Base-by-base conservation (phyloP, 257 asterid species). In the Forsythia viridissima region DNA sequence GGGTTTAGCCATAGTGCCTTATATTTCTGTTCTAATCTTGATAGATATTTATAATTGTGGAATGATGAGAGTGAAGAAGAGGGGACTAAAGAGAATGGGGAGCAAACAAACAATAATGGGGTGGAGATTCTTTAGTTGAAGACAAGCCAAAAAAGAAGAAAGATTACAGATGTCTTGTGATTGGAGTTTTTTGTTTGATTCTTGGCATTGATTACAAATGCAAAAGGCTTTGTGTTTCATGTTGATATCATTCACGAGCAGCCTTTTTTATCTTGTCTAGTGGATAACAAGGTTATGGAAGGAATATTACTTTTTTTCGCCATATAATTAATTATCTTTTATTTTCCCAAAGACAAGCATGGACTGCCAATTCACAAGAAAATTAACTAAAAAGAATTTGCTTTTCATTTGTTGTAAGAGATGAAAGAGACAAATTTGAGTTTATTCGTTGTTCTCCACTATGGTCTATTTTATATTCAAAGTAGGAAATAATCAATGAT, bases 1-100 rank as follows among this genome's bases (percentile, higher is more conserved):
- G 43, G 77, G 44, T 39, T 67, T 11, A 36, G 79, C 75, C 88
- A 80, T 81, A 16, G 11, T 43, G 61, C 44, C 15, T 30, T 57
- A 3, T 44, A 16, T 6, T 65, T 70, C 41, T 11, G 4, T 4
- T 11, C 24, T 30, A 72, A 2, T 59, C 37, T 77, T 85, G 65
- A 44, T 43, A 66, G 71, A 69, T 52, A 71, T 12, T n/a, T 51
- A 72, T 71, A 44, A 44, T 4, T 30, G 67, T 59, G 67, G 36
- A 12, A 59, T 63, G 70, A 63, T 30, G 70, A 63, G 3, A 15
- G 59, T 51, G 20, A 13, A 51, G 5, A 11, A 51, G 59, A 6
- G 59, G 59, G 59, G 59, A 51, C 59, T 51, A 24, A 30, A 3
- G 40, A 63, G 40, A 59, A 59, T 63, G 16, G 16, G 40, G 16